A percentile compares a stretch with the other conserved stretches of the same genome.
Evolutionary conservation across 2,329 filamentous ascomycete genomes (phyloP).

Genomic region (Neurospora sp.): DNA sequence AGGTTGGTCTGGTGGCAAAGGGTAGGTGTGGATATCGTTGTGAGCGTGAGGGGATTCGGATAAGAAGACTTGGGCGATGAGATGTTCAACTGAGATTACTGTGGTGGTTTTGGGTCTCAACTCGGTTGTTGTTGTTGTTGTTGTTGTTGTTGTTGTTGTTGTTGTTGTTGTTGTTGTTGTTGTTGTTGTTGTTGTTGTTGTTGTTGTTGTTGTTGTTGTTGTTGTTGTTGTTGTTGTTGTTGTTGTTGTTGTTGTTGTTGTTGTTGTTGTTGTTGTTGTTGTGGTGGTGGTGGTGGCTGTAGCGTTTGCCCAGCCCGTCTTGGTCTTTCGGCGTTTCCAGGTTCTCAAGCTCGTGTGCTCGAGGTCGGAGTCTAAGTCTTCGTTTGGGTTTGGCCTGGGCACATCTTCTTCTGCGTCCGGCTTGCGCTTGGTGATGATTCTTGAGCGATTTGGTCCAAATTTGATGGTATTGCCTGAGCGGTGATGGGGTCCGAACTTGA

Average conservation of each 20-base stretch:
- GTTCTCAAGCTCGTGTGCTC: background rate
- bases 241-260: too few species aligned
- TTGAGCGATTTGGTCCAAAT: too few species aligned
- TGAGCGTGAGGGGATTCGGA: background rate
- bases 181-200: too few species aligned
- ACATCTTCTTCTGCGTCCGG: background rate
- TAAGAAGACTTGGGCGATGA: background rate
- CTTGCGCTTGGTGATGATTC: too few species aligned
- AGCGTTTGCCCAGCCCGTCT: background rate
- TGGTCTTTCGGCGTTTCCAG: background rate
- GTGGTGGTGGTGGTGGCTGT: background rate
- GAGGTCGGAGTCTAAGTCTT: background rate
- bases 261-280: background rate
- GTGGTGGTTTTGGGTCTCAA: background rate
- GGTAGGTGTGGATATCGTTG: background rate
- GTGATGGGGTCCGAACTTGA: background rate
- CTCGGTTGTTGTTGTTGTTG: background rate
- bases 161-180: too few species aligned
- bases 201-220: too few species aligned
- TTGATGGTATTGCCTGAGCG: background rate
- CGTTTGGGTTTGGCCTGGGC: background rate
- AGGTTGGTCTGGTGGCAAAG: constrained; percentile 2
- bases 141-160: too few species aligned
- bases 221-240: too few species aligned
- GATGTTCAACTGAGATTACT: too few species aligned